Base-by-base conservation (phyloP, 2,329 filamentous ascomycete species). In the Monilinia aucupariae region DNA sequence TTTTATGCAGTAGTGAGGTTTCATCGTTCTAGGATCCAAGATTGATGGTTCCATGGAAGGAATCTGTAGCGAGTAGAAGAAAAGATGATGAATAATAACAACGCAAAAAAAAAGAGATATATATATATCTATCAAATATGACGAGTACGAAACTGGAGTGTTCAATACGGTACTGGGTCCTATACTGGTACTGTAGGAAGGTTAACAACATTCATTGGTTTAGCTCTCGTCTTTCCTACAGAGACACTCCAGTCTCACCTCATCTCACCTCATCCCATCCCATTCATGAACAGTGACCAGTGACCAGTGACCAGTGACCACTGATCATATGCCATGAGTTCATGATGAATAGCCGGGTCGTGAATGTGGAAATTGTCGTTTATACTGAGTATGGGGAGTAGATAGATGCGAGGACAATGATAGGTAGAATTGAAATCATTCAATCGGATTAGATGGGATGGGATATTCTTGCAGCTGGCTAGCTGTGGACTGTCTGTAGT, bases 311-410 rank as follows among this genome's bases (percentile, higher is more conserved):
- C n/a, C n/a, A n/a, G n/a, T n/a, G n/a, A n/a, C 15, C 37, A 45
- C n/a, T 47, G 20, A 47, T 47, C 43, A 47, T 47, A 56, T 32
- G 39, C 53, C 41, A 32, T 41, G 27, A 30, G 6, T 30, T 6
- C 27, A 30, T 3, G 22, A 27, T 56, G 32, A 45, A 56, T 56
- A 56, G 45, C 53, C 53, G 53, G 39, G 41, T 27, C 27, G 53
- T 45, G 27, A 25, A n/a, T 43, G 17, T 43, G 41, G 41, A 43
- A 43, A n/a, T n/a, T n/a, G n/a, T n/a, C n/a, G n/a, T n/a, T 43
- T 37, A 13, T 8, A 34, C 32, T 4, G 34, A 37, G 34, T 4
- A 17, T 3, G 3, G 27, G 27, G 27, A 30, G 27, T 3, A 30
- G 27, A n/a, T 30, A 30, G 27, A 6, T 30, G 6, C 27, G 3